Evolutionary conservation across 305 asterid genomes (phyloP).

Genomic region (Petunia hybrid): DNA sequence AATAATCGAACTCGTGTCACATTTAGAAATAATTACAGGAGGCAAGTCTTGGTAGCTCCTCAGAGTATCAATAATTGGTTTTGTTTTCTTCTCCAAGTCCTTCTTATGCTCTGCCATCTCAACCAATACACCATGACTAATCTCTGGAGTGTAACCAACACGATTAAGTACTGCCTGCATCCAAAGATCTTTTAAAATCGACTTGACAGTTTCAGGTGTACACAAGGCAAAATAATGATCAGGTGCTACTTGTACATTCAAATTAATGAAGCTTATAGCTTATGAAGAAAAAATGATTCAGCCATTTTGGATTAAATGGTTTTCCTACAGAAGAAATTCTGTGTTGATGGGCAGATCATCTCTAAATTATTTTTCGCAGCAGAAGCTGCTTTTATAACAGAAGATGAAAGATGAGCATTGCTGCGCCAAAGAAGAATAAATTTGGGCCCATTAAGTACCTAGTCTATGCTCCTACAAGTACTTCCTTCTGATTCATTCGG

Average conservation of each 20-base stretch:
- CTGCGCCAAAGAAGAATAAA: neutral
- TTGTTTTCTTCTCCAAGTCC: constrained; percentile 91
- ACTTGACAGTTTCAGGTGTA: neutral
- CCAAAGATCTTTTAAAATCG: constrained; percentile 11
- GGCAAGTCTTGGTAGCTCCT: constrained; percentile 99
- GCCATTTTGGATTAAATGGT: neutral
- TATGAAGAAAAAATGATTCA: neutral
- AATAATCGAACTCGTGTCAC: neutral
- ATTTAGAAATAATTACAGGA: constrained; percentile 58
- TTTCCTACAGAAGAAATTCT: no score
- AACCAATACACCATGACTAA: constrained; percentile 92
- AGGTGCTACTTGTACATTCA: neutral
- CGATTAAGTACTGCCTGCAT: constrained; percentile 94
- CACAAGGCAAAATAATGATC: neutral
- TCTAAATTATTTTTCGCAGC: neutral
- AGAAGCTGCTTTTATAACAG: neutral
- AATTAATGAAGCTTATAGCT: neutral
- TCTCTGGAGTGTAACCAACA: constrained; percentile 90
- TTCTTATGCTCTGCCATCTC: constrained; percentile 99
- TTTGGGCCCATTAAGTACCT: neutral
- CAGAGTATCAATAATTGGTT: constrained; percentile 89
- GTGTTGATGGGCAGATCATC: constrained; percentile 5
- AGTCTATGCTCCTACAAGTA: neutral
- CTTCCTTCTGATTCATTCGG: neutral
- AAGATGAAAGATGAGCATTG: constrained; percentile 10